These are phyloP conservation scores for Cladosporium velox DNA, from an alignment of 2,329 filamentous ascomycete species.

Conservation along the genomic window DNA sequence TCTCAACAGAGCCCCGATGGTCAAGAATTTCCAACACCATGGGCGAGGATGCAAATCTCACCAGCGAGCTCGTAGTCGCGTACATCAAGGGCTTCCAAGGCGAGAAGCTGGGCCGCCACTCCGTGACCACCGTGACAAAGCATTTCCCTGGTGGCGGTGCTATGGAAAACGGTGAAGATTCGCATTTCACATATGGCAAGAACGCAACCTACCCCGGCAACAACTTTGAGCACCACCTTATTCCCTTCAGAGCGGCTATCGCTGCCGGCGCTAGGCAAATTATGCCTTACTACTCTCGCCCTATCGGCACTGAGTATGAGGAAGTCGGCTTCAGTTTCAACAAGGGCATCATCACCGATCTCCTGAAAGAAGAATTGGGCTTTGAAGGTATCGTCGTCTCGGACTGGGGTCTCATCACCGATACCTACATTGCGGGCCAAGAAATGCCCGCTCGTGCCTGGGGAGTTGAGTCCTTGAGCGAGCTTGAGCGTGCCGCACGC, in stretches of 20 bases:
- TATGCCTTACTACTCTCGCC: conserved; percentile 55
- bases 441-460: conserved; percentile 53
- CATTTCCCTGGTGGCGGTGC: conserved; percentile 58
- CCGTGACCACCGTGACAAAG: conserved; percentile 54
- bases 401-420: conserved; percentile 63
- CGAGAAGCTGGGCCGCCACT: conserved; percentile 44
- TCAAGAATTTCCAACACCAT: conserved; percentile 50
- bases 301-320: conserved; percentile 49
- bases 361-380: conserved; percentile 70
- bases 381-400: conserved; percentile 68
- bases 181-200: conserved; percentile 56
- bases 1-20: conserved; percentile 56
- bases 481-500: conserved; percentile 45
- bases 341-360: conserved; percentile 61
- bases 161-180: conserved; percentile 54
- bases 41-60: conserved; percentile 52
- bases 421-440: conserved; percentile 45
- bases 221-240: conserved; percentile 54
- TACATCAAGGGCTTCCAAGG: conserved; percentile 55
- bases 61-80: conserved; percentile 35
- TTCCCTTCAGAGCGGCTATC: conserved; percentile 54
- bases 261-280: conserved; percentile 54
- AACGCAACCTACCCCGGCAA: conserved; percentile 53
- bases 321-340: conserved; percentile 55
- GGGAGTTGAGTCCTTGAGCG: conserved; percentile 52